phyloP scores from a whole-genome alignment of 2,329 filamentous ascomycete genomes.

The Sordariomycetes sp. region DNA sequence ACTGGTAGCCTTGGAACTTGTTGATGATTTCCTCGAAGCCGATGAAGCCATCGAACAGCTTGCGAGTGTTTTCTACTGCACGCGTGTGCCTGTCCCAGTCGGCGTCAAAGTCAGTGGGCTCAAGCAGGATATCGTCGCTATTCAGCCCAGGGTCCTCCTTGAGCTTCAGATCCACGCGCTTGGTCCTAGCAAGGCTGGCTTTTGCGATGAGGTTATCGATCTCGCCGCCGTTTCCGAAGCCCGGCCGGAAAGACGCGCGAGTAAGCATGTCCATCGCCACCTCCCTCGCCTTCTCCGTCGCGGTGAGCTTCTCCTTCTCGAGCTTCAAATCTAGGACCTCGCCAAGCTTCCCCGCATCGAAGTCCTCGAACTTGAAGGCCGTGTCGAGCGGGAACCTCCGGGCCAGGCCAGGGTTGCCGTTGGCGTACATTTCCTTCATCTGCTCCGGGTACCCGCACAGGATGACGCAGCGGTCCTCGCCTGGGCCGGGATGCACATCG shows the following conservation, averaged over 20 bases:
- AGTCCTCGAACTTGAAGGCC: constrained; percentile 53
- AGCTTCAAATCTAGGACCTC: constrained; percentile 43
- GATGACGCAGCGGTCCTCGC: constrained; percentile 54
- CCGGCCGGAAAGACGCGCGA: constrained; percentile 22
- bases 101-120: constrained; percentile 44
- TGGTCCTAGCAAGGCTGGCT: constrained; percentile 4
- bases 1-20: constrained; percentile 46
- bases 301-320: constrained; percentile 26
- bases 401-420: constrained; percentile 49
- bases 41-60: constrained; percentile 50
- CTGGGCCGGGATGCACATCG: constrained; percentile 48
- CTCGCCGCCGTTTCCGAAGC: constrained; percentile 7
- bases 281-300: constrained; percentile 35
- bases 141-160: constrained; percentile 23
- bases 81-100: constrained; percentile 41
- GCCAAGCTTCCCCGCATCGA: constrained; percentile 37
- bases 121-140: constrained; percentile 12
- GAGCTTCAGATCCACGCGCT: constrained; percentile 29
- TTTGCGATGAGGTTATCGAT: constrained; percentile 30
- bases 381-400: constrained; percentile 46
- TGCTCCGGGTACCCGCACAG: constrained; percentile 51
- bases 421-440: constrained; percentile 52
- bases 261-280: constrained; percentile 22
- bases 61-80: constrained; percentile 31
- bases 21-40: constrained; percentile 48